Evolutionary conservation across 169 alveolate genomes (phyloP).

Genomic region (Perkinsus chesapeaki): DNA sequence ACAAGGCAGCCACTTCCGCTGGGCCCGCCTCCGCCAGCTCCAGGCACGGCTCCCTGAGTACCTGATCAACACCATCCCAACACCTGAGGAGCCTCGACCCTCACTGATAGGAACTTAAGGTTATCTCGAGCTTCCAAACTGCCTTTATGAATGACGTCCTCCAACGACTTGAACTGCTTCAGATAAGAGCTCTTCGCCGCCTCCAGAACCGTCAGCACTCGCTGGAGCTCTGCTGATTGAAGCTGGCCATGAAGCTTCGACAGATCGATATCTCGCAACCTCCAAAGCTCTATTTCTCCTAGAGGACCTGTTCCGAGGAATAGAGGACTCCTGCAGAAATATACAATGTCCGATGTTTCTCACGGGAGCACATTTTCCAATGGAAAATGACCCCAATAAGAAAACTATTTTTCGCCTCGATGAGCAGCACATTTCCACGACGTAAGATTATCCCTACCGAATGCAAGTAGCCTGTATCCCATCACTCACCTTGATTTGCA

Average conservation of each 20-base stretch:
- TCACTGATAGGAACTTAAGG: slow-evolving; percentile 51
- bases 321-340: neutral
- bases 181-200: slow-evolving; percentile 74
- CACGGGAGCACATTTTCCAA: neutral
- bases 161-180: slow-evolving; percentile 67
- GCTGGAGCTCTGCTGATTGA: slow-evolving; percentile 64
- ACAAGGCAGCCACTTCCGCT: slow-evolving; percentile 67
- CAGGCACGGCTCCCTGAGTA: slow-evolving; percentile 74
- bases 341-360: slow-evolving; percentile 7
- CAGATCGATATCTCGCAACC: slow-evolving; percentile 69
- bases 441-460: too few species aligned
- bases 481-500: neutral
- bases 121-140: slow-evolving; percentile 73
- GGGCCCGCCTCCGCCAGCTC: slow-evolving; percentile 69
- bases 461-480: neutral
- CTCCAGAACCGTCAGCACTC: slow-evolving; percentile 62
- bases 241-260: slow-evolving; percentile 67
- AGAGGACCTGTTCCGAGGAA: slow-evolving; percentile 70
- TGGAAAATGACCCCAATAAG: slow-evolving; percentile 18
- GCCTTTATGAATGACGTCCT: slow-evolving; percentile 67
- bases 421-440: too few species aligned
- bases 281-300: slow-evolving; percentile 84
- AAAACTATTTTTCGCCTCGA: too few species aligned
- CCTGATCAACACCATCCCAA: slow-evolving; percentile 13
- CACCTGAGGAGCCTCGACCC: neutral